Percentiles rank a stretch among this genome's conserved stretches.
These are phyloP conservation scores for Acidiella bohemica DNA, from an alignment of 495 filamentous ascomycete species.

Conservation along the genomic window DNA sequence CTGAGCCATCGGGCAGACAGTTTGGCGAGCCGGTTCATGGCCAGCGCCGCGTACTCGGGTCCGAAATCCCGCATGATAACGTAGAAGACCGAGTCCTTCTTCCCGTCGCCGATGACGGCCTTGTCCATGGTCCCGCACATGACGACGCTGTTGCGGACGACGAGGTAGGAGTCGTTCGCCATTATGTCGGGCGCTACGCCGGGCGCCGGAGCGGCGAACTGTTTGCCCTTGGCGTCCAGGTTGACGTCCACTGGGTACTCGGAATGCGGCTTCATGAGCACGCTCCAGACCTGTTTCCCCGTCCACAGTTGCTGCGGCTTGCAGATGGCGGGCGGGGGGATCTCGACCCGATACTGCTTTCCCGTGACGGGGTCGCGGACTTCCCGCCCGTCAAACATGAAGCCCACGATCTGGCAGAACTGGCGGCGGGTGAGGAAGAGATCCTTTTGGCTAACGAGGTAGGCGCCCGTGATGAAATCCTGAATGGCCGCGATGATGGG, in stretches of 20 bases:
- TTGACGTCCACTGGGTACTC: slow-evolving; percentile 71
- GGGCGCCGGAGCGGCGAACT: slow-evolving; percentile 47
- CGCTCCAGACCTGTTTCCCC: slow-evolving; percentile 91
- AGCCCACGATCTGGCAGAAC: slow-evolving; percentile 80
- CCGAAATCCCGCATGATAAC: slow-evolving; percentile 91
- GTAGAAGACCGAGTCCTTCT: slow-evolving; percentile 96
- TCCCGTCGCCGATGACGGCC: slow-evolving; percentile 82
- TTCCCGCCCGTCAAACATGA: slow-evolving; percentile 71
- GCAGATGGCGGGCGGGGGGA: slow-evolving; percentile 72
- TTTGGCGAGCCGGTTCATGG: slow-evolving; percentile 90
- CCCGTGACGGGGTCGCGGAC: slow-evolving; percentile 26
- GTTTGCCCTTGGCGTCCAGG: slow-evolving; percentile 80
- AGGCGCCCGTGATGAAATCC: slow-evolving; percentile 95
- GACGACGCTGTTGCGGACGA: slow-evolving; percentile 89
- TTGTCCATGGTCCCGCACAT: slow-evolving; percentile 99
- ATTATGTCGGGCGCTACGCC: slow-evolving; percentile 55
- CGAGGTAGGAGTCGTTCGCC: slow-evolving; percentile 72
- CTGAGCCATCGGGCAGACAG: slow-evolving; percentile 78
- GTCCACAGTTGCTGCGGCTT: slow-evolving; percentile 89
- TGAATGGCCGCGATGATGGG: slow-evolving; percentile 97
- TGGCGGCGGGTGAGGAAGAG: slow-evolving; percentile 75
- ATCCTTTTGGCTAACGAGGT: slow-evolving; percentile 82
- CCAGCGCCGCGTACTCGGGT: slow-evolving; percentile 69
- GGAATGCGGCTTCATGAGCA: slow-evolving; percentile 85
- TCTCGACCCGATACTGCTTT: slow-evolving; percentile 49